Conservation (phyloP, 2,329 filamentous ascomycete species). For the Orbilia brochopaga region DNA sequence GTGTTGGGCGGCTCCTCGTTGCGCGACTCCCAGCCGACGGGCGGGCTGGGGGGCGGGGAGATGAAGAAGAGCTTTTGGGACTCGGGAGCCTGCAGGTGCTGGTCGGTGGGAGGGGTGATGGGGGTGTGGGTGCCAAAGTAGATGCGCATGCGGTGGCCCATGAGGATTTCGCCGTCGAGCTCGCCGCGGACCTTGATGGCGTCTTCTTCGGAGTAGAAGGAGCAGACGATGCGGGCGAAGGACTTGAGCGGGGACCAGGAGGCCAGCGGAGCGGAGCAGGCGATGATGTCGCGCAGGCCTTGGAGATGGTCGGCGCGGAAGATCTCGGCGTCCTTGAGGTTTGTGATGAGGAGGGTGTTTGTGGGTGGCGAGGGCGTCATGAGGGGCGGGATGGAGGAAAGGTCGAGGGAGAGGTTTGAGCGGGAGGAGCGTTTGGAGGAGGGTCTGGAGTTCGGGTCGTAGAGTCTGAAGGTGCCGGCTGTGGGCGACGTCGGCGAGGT, state of each 20-base stretch:
- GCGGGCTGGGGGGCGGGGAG: constrained; percentile 71
- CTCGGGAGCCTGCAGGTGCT: constrained; percentile 72
- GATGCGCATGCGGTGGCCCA: constrained; percentile 72
- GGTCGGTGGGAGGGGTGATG: constrained; percentile 65
- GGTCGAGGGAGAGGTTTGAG: constrained; percentile 69
- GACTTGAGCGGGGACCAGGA: constrained; percentile 81
- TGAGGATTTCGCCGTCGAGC: constrained; percentile 75
- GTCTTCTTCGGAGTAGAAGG: constrained; percentile 73
- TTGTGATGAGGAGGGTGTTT: constrained; percentile 85
- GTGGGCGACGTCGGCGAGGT: constrained; percentile 40
- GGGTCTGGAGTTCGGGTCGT: constrained; percentile 27
- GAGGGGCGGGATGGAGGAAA: constrained; percentile 73
- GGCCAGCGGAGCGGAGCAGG: constrained; percentile 72
- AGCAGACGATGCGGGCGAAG: constrained; percentile 80
- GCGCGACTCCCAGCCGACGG: constrained; percentile 72
- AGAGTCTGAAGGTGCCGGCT: constrained; percentile 39
- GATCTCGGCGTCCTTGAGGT: constrained; percentile 74
- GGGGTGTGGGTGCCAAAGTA: constrained; percentile 72
- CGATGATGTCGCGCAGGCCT: constrained; percentile 74
- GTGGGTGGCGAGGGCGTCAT: constrained; percentile 74
- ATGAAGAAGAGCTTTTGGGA: constrained; percentile 72
- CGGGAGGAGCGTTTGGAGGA: constrained; percentile 50
- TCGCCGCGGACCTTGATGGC: constrained; percentile 73
- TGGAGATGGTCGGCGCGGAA: constrained; percentile 77
- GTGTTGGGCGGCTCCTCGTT: constrained; percentile 74